Evolutionary conservation across 2,329 filamentous ascomycete species (phyloP).

Genomic region (Fusarium sp.): DNA sequence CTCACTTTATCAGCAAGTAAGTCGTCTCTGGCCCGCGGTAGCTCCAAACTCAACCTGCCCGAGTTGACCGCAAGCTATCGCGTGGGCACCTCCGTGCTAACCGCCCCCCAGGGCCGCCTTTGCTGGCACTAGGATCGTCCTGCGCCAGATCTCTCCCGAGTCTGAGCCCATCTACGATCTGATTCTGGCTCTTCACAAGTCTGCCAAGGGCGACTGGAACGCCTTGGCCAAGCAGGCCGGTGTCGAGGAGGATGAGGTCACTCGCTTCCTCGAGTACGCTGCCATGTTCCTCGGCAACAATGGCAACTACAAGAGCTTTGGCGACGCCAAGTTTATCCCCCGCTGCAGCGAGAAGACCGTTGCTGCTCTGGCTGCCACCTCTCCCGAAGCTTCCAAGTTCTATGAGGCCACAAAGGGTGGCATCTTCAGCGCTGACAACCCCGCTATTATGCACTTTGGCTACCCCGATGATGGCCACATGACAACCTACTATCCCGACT

Average conservation of each 20-base stretch:
- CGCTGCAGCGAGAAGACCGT: slow-evolving; percentile 74
- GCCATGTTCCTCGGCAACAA: slow-evolving; percentile 83
- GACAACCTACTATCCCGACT: slow-evolving; percentile 86
- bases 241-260: slow-evolving; percentile 72
- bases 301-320: slow-evolving; percentile 90
- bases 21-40: slow-evolving; percentile 31
- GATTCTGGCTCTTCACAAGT: slow-evolving; percentile 78
- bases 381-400: slow-evolving; percentile 70
- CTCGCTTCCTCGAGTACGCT: slow-evolving; percentile 80
- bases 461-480: slow-evolving; percentile 81
- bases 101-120: slow-evolving; percentile 73
- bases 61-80: slow-evolving; percentile 24
- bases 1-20: slow-evolving; percentile 87
- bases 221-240: slow-evolving; percentile 72
- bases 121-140: slow-evolving; percentile 80
- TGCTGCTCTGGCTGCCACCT: slow-evolving; percentile 71
- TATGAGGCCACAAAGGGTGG: slow-evolving; percentile 77
- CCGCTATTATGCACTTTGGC: slow-evolving; percentile 78
- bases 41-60: neutral
- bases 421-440: slow-evolving; percentile 76
- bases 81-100: slow-evolving; percentile 16
- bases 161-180: slow-evolving; percentile 85
- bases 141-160: slow-evolving; percentile 85
- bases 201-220: slow-evolving; percentile 77
- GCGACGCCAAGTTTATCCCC: slow-evolving; percentile 86